Evolutionary conservation across 345 rosid species (phyloP), one percentile per base, ranked within the genome.

Genomic region (Tarenaya hassleriana): DNA sequence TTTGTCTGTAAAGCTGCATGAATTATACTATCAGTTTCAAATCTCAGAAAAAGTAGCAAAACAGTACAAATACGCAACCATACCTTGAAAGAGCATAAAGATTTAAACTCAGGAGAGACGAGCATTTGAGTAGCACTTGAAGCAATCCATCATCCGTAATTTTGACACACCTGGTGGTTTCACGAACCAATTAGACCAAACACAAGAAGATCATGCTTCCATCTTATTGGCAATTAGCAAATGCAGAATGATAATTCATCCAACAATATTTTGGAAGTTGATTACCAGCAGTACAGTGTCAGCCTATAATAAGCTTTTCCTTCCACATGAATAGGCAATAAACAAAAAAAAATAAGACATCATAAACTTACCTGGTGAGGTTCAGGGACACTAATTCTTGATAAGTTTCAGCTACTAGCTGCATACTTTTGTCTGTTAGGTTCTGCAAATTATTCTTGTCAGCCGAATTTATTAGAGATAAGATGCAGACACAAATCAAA

Each of bases 51-150:
- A 38, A 7, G 39, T 19, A 33, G 46, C 8, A 24, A 33, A 48
- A 40, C 17, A 19, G 46, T 7, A 16, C 2, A 16, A 19, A 4
- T n/a, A 50, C 40, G 47, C 19, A 24, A 31, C 41, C 46, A 40
- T 55, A 84, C 98, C 81, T 59, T 39, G 97, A 84, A 47, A 91
- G 88, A 51, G 98, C 98, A 55, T 91, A 91, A 51, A 91, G 85
- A 63, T 91, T 86, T 71, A 91, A 75, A 64, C 66, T 73, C 32
- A 67, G 77, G 47, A 91, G 82, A 63, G 50, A 60, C 10, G 63
- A 75, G 71, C 98, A 84, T 62, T 71, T 80, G n/a, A 64, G 58
- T 53, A 82, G 66, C 64, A 84, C 75, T 11, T 73, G 73, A 52
- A 50, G 77, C 87, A 91, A 74, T 62, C 96, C 95, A 64, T 50